These are phyloP conservation scores for Dothideomycetes sp. DNA, from an alignment of 2,329 filamentous ascomycete genomes.

Conservation along the genomic window DNA sequence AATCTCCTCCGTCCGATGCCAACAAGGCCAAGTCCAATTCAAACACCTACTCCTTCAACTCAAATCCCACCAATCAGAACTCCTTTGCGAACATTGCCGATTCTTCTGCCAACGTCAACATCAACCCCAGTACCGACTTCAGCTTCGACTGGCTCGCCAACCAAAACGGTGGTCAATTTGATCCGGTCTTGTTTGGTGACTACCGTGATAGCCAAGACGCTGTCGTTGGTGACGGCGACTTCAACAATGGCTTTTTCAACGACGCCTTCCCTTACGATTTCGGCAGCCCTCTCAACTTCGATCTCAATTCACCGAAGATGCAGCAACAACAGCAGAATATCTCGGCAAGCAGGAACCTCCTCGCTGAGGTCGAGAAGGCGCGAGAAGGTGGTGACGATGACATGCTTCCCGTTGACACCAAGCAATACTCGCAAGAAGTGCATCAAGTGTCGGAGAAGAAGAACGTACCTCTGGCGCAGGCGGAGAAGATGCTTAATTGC, in stretches of 20 bases:
- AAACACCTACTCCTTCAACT: constrained; percentile 7
- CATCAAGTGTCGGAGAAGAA: constrained; percentile 15
- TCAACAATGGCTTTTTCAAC: constrained; percentile 67
- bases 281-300: constrained; percentile 62
- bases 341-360: constrained; percentile 43
- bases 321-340: constrained; percentile 15
- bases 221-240: constrained; percentile 55
- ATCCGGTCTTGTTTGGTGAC: constrained; percentile 81
- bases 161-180: constrained; percentile 77
- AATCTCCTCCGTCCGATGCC: constrained; percentile 45
- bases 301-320: constrained; percentile 26
- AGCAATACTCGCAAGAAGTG: background rate
- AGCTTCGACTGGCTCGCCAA: constrained; percentile 65
- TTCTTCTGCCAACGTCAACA: constrained; percentile 40
- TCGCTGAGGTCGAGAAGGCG: constrained; percentile 66
- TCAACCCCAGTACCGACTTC: constrained; percentile 45
- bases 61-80: background rate
- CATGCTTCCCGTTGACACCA: constrained; percentile 13
- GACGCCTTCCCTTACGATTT: constrained; percentile 52
- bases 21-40: constrained; percentile 33
- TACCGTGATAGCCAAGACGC: constrained; percentile 87
- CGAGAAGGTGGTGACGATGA: constrained; percentile 59
- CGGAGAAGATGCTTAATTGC: constrained; percentile 63
- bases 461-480: constrained; percentile 41
- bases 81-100: background rate